Base-by-base conservation (phyloP, 2,329 filamentous ascomycete species). In the Achaetomium macrosporum region DNA sequence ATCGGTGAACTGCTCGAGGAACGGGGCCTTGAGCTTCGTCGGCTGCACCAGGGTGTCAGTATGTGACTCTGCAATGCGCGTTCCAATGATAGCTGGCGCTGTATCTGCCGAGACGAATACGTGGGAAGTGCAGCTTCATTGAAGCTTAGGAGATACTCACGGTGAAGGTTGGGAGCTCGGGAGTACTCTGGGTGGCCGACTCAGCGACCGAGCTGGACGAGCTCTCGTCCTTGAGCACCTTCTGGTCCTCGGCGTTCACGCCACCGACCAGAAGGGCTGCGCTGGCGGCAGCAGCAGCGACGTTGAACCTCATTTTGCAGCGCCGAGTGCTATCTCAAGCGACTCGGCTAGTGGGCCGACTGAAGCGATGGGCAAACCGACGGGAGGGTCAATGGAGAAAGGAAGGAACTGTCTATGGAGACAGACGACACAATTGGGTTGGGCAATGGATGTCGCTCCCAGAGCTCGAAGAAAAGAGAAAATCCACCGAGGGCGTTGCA, bases 1-100 rank as follows among this genome's bases (percentile, higher is more conserved):
- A 64, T 95, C 88, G 74, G 89, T 95, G 78, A 99, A 99, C 74
- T 99, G 93, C 78, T 99, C 93, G 60, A 97, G 77, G 82, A 99
- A 99, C 56, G 90, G 89, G 63, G 86, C 93, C 76, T 96, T 93
- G 66, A 97, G 71, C 59, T 77, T 81, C 61, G 90, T 89, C 55
- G 93, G 91, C 92, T 99, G 67, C 7, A 45, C 51, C 49, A 42
- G n/a, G 12, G 50, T 35, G 50, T 63, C 16, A 60, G 58, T 50
- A 53, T 41, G 3, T 13, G 19, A n/a, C 17, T 37, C n/a, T 16
- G 10, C 35, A 8, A 37, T 16, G 15, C 4, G 4, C 3, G 15
- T 37, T 37, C 35, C 12, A 16, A 37, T 15, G 25, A 25, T 7
- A 50, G 42, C 31, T 50, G 54, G 43, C 54, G 16, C 25, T 7